Evolutionary conservation across 2,329 filamentous ascomycete species (phyloP).

Genomic region (Boeremia lycopersici): DNA sequence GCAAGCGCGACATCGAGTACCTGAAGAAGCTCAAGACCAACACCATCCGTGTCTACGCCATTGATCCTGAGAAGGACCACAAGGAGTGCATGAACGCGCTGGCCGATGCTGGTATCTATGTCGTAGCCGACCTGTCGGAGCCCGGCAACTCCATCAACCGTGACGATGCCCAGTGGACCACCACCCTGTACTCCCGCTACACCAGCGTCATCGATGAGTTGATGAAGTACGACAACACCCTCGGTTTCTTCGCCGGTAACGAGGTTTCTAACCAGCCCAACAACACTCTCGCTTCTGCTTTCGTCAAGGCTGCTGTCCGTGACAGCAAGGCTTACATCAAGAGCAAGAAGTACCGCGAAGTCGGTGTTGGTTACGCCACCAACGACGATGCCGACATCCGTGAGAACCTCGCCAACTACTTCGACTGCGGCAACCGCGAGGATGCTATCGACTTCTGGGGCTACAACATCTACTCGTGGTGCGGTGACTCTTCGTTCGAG

Average conservation of each 20-base stretch:
- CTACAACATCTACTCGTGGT: constrained; percentile 99
- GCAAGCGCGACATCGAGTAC: constrained; percentile 84
- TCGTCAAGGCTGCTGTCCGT: constrained; percentile 96
- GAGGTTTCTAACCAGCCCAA: constrained; percentile 89
- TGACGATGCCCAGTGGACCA: constrained; percentile 77
- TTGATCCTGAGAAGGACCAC: constrained; percentile 81
- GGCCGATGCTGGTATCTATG: constrained; percentile 87
- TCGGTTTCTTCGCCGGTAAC: constrained; percentile 98
- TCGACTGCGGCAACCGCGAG: constrained; percentile 77
- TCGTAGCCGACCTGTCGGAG: constrained; percentile 88
- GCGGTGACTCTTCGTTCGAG: constrained; percentile 78
- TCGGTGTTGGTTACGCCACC: constrained; percentile 94
- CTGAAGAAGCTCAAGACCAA: constrained; percentile 83
- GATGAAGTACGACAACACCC: constrained; percentile 82
- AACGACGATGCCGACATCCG: constrained; percentile 89
- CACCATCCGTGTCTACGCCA: constrained; percentile 91
- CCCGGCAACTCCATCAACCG: constrained; percentile 86
- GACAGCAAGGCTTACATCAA: constrained; percentile 96
- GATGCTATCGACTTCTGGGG: constrained; percentile 94
- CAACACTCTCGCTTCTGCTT: constrained; percentile 90
- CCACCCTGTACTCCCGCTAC: constrained; percentile 79
- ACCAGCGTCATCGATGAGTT: constrained; percentile 81
- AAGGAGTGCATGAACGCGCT: constrained; percentile 83
- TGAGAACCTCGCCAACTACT: constrained; percentile 83
- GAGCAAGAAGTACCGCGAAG: constrained; percentile 72